Evolutionary conservation across 345 rosid species (phyloP).

Genomic region (Syzygium aqueum): DNA sequence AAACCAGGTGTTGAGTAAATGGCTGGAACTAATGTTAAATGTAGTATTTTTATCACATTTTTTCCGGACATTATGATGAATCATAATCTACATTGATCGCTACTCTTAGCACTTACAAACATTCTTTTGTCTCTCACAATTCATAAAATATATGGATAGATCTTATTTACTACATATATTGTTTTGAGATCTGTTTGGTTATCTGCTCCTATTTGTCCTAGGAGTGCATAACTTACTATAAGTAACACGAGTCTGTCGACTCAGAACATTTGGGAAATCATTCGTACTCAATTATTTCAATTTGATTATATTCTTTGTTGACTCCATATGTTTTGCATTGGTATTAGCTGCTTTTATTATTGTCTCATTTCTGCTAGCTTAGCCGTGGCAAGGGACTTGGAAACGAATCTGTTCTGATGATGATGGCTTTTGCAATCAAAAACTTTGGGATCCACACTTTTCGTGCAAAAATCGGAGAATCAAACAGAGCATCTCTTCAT

Average conservation of each 20-base stretch:
- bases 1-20: not conserved
- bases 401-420: slow-evolving; percentile 75
- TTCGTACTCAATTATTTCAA: not conserved
- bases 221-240: not conserved
- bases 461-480: slow-evolving; percentile 75
- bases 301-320: not conserved
- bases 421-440: slow-evolving; percentile 79
- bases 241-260: not conserved
- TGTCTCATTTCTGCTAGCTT: slow-evolving; percentile 34
- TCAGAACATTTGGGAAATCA: not conserved
- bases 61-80: not conserved
- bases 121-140: not conserved
- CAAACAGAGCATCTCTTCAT: slow-evolving; percentile 61
- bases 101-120: not conserved
- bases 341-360: slow-evolving; percentile 5
- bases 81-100: not conserved
- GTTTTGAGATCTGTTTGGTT: not conserved
- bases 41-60: not conserved
- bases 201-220: not conserved
- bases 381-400: slow-evolving; percentile 94
- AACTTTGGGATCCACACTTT: slow-evolving; percentile 52
- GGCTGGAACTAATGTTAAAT: not conserved
- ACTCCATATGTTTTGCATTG: not conserved
- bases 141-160: not conserved
- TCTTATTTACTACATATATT: not conserved